Evolutionary conservation across 1,284 basidiomycete species (phyloP).

Genomic region (Ustilago loliicola): DNA sequence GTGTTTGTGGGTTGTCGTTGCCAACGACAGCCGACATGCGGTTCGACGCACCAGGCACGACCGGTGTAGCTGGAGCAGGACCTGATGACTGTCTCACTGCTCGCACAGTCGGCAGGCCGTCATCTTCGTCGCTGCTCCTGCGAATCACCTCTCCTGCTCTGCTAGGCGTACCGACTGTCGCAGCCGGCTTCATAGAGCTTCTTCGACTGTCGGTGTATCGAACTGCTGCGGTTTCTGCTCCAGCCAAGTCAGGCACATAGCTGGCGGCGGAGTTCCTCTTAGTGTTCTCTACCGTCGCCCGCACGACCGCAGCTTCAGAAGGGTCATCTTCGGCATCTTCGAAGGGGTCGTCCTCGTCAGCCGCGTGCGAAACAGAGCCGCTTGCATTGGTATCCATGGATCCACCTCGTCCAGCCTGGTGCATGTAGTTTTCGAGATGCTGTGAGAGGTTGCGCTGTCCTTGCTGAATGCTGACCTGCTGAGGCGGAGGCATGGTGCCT

Average conservation of each 20-base stretch:
- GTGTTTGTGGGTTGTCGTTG: constrained; percentile 20
- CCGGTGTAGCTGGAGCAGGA: constrained; percentile 19
- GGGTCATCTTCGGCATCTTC: constrained; percentile 60
- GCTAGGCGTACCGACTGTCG: constrained; percentile 6
- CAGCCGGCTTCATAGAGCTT: constrained; percentile 20
- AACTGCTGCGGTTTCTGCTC: constrained; percentile 34
- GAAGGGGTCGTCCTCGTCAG: constrained; percentile 44
- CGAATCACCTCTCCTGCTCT: neutral
- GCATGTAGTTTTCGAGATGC: constrained; percentile 46
- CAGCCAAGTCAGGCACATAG: constrained; percentile 44
- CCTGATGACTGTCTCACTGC: constrained; percentile 33
- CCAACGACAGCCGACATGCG: neutral
- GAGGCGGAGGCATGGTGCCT: constrained; percentile 29
- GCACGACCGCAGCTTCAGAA: constrained; percentile 13
- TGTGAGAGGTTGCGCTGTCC: constrained; percentile 49
- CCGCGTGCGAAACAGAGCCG: constrained; percentile 4
- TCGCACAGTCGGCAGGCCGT: constrained; percentile 21
- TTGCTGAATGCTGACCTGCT: constrained; percentile 44
- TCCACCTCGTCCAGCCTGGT: constrained; percentile 12
- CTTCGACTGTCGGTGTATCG: constrained; percentile 31
- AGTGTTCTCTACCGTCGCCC: constrained; percentile 32
- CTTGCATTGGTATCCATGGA: constrained; percentile 27
- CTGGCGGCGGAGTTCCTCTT: constrained; percentile 45
- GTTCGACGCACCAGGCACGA: constrained; percentile 26
- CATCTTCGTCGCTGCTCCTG: constrained; percentile 23